A percentile compares a stretch with the other conserved stretches of the same genome.
Evolutionary conservation across 2,329 filamentous ascomycete species (phyloP).

Genomic region (Laburnicola sp.): DNA sequence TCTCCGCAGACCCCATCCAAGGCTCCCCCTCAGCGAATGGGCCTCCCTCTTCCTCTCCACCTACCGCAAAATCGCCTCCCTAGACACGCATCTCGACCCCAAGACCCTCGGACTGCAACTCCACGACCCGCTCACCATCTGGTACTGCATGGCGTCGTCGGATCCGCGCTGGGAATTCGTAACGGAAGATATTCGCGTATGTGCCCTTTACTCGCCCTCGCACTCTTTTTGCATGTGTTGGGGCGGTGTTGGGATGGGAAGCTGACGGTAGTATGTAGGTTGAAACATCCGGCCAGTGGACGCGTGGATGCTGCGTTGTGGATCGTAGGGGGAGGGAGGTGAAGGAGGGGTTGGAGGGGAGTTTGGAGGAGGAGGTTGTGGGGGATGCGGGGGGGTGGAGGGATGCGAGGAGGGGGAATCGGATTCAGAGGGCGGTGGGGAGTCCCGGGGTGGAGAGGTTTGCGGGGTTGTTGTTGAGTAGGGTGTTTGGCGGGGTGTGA

Average conservation of each 20-base stretch:
- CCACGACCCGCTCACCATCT: slow-evolving; percentile 52
- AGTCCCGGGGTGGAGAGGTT: slow-evolving; percentile 71
- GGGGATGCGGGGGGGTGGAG: slow-evolving; percentile 80
- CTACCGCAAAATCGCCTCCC: slow-evolving; percentile 50
- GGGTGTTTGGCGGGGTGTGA: slow-evolving; percentile 59
- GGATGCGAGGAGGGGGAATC: slow-evolving; percentile 73
- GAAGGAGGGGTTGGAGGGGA: slow-evolving; percentile 40
- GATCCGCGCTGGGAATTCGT: slow-evolving; percentile 42
- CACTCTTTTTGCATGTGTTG: background rate
- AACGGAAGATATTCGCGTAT: slow-evolving; percentile 70
- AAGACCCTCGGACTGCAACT: slow-evolving; percentile 48
- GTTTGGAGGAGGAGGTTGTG: slow-evolving; percentile 52
- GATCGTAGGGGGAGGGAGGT: slow-evolving; percentile 69
- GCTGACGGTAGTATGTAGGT: slow-evolving; percentile 46
- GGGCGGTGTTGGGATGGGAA: no score
- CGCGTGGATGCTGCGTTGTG: slow-evolving; percentile 83
- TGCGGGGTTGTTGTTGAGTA: slow-evolving; percentile 66
- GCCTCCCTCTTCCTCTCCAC: slow-evolving; percentile 52
- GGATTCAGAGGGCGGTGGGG: slow-evolving; percentile 71
- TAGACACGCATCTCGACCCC: slow-evolving; percentile 42
- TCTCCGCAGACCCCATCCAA: slow-evolving; percentile 22
- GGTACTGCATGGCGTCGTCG: slow-evolving; percentile 36
- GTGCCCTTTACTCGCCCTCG: background rate
- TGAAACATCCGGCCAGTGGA: slow-evolving; percentile 93
- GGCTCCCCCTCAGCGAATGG: slow-evolving; percentile 52